Evolutionary conservation across 495 filamentous ascomycete genomes (phyloP).

Genomic region (Xylaria grammica): DNA sequence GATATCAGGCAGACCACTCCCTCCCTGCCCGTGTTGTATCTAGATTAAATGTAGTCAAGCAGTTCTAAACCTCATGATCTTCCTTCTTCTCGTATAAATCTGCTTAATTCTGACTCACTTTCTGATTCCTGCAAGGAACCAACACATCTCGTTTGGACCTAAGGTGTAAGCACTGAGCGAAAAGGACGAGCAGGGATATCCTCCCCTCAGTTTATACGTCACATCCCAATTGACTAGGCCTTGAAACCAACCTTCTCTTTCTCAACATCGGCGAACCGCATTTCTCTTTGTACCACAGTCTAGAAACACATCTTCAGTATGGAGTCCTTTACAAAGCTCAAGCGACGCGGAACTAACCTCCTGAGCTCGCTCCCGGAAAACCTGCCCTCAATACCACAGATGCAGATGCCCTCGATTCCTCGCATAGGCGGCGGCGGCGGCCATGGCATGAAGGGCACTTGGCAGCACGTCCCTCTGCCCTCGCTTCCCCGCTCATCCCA

Average conservation of each 20-base stretch:
- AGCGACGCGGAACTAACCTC: slow-evolving; percentile 51
- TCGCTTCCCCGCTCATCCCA: slow-evolving; percentile 72
- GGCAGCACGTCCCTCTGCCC: slow-evolving; percentile 59
- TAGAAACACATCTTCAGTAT: slow-evolving; percentile 27
- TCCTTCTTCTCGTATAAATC: not conserved
- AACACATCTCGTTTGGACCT: not conserved
- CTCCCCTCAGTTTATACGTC: slow-evolving; percentile 20
- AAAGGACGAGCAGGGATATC: slow-evolving; percentile 11
- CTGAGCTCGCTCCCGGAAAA: slow-evolving; percentile 46
- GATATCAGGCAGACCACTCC: not conserved
- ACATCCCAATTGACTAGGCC: slow-evolving; percentile 6
- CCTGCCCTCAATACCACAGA: slow-evolving; percentile 36
- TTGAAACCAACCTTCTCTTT: not conserved
- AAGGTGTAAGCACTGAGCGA: not conserved
- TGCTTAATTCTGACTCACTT: not conserved
- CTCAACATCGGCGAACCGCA: not conserved
- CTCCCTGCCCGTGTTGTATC: no score
- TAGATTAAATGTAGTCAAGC: no score
- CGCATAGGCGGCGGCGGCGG: slow-evolving; percentile 15
- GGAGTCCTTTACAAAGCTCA: slow-evolving; percentile 51
- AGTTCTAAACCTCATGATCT: not conserved
- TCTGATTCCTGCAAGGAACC: slow-evolving; percentile 8
- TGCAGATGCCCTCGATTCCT: slow-evolving; percentile 31
- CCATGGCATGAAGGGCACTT: slow-evolving; percentile 58
- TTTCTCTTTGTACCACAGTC: not conserved